A percentile compares a stretch with the other conserved stretches of the same genome.
Conservation (phyloP, 441 rosid species). For the Aleurites moluccanus region DNA sequence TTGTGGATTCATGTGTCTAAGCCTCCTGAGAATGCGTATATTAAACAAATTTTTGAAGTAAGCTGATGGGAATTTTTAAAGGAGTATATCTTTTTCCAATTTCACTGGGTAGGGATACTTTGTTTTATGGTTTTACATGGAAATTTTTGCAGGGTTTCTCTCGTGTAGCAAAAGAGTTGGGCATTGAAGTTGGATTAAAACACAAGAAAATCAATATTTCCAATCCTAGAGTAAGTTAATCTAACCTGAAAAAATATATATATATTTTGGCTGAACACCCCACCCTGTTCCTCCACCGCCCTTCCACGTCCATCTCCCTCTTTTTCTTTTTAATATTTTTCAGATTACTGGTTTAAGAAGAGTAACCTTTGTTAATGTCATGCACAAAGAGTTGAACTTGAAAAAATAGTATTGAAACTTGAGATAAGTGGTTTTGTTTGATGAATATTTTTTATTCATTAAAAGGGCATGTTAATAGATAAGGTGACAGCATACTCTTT, state of each 20-base stretch:
- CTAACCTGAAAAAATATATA: not conserved
- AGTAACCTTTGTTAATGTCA: not conserved
- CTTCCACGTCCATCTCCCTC: too few relatives aligned
- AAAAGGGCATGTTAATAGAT: not conserved
- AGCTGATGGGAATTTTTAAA: constrained; percentile 21
- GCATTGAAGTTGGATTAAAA: constrained; percentile 70
- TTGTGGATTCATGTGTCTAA: constrained; percentile 86
- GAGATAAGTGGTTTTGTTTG: not conserved
- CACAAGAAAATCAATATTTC: constrained; percentile 98
- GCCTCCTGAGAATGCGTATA: constrained; percentile 91
- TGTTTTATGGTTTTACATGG: constrained; percentile 29
- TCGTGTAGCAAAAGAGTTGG: constrained; percentile 75
- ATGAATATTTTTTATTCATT: not conserved
- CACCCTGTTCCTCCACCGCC: too few relatives aligned
- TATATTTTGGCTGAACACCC: not conserved
- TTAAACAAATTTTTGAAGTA: constrained; percentile 93
- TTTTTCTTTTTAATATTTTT: not conserved
- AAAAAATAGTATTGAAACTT: not conserved
- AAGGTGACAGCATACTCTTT: not conserved
- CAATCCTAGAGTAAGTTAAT: constrained; percentile 84
- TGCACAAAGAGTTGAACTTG: not conserved
- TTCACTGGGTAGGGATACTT: constrained; percentile 18
- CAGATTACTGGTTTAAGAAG: not conserved
- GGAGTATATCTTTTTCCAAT: constrained; percentile 9
- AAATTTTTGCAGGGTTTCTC: constrained; percentile 67